phyloP scores from a whole-genome alignment of 1,139 yeast species.

The Geotrichum carabidarum region DNA sequence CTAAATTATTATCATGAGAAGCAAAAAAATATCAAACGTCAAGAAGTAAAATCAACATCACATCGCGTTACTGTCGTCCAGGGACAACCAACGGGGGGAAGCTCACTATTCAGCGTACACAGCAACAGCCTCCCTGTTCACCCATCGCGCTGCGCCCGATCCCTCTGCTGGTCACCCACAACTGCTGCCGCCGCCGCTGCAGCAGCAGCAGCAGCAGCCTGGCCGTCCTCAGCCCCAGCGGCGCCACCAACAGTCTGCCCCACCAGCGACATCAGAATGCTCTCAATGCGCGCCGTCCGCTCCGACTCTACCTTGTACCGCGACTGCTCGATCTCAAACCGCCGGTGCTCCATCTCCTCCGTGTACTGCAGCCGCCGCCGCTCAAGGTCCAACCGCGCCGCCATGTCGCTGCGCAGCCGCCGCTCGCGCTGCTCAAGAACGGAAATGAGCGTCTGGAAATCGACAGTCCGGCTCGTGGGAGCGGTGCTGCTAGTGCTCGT shows the following conservation, averaged over 20 bases:
- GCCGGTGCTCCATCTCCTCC: not conserved
- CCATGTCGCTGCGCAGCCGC: constrained; percentile 3
- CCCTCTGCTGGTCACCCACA: no score
- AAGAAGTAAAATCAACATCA: no score
- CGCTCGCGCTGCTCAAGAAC: constrained; percentile 11
- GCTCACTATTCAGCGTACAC: no score
- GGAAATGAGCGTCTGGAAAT: constrained; percentile 5
- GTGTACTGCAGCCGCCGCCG: not conserved
- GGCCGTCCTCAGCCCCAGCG: not conserved
- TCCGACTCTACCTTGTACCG: constrained; percentile 10
- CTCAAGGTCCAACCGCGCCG: constrained; percentile 8
- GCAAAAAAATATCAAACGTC: no score
- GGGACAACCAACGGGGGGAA: no score
- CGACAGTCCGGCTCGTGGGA: not conserved
- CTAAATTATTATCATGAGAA: no score
- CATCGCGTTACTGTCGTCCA: no score
- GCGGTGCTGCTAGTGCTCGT: not conserved
- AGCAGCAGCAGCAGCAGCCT: not conserved
- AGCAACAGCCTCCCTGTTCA: no score
- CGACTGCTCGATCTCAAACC: constrained; percentile 11
- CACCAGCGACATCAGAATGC: constrained; percentile 2
- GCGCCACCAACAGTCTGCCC: not conserved
- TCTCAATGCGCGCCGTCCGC: constrained; percentile 4
- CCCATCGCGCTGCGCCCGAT: no score
- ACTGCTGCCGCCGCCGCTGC: not conserved